Base-by-base conservation (phyloP, 1,284 basidiomycete genomes). In the Moesziomyces antarcticus region DNA sequence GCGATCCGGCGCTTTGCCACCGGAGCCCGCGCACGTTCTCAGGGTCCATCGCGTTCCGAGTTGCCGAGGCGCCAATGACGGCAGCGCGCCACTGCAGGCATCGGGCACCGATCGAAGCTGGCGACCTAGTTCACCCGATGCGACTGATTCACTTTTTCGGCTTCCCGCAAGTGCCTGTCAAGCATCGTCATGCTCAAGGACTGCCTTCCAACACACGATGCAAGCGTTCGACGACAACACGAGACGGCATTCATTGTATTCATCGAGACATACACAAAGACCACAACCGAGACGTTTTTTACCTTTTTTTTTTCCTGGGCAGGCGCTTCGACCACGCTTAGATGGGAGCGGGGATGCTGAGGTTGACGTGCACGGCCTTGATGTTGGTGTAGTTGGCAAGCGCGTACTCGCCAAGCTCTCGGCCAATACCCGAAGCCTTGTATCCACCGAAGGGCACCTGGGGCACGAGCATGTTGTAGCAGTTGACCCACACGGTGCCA, bases 301-400 rank as follows among this genome's bases (percentile, higher is more conserved):
- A 14, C 6, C 14, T 14, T 44, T 30, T 24, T n/a, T 14, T n/a
- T 27, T 52, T 40, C 33, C 3, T 30, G 14, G 14, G 16, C 30
- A n/a, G n/a, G 37, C 37, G 37, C 37, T 18, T 6, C 14, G 4
- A 24, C n/a, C 37, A 13, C 10, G 25, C 22, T 69, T 59, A 79
- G 50, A 79, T 55, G 6, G 81, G 81, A 41, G 78, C 57, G 44
- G 80, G 72, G 16, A 67, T 59, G 24, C 56, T 65, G 43, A 93
- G 85, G 86, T 94, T 93, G 85, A 94, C 86, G 79, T 93, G 92
- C 2, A 94, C 90, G 3, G 90, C 57, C 76, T 96, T 96, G 86
- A 93, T 88, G 56, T 89, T 87, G 11, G 92, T 91, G 86, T 95
- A 95, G 85, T 92, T 93, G 71, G 71, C 54, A 47, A 82, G 71